Percentiles rank a stretch among this genome's conserved stretches.
Evolutionary conservation across 108 stramenopile genomes (phyloP).

Genomic region (Cylindrotheca closterium): DNA sequence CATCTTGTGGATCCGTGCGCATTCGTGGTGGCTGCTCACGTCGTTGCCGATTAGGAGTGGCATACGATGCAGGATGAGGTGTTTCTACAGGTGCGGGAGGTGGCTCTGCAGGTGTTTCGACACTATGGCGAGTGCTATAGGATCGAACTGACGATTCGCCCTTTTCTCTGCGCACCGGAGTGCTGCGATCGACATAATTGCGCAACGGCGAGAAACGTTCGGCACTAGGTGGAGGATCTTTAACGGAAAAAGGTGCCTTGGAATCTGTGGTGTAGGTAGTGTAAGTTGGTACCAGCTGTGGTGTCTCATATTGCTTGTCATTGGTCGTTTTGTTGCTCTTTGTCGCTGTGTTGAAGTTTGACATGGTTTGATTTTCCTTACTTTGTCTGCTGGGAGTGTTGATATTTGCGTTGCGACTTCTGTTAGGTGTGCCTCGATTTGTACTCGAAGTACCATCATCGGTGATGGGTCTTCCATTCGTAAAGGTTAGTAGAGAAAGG

Average conservation of each 20-base stretch:
- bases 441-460: background rate
- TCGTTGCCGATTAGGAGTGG: constrained; percentile 17
- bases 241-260: background rate
- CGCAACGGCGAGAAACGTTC: constrained; percentile 12
- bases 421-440: no score
- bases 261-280: background rate
- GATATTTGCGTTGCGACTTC: no score
- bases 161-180: background rate
- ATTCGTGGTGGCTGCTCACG: background rate
- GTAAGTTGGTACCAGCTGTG: background rate
- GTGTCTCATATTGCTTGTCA: background rate
- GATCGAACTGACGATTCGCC: background rate
- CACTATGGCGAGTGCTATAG: background rate
- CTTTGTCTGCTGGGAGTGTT: no score
- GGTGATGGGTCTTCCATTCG: background rate
- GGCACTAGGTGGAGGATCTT: constrained; percentile 9
- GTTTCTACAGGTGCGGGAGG: constrained; percentile 25
- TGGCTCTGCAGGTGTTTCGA: constrained; percentile 16
- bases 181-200: constrained; percentile 7
- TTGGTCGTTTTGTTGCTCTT: background rate
- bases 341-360: no score
- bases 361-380: no score
- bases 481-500: background rate
- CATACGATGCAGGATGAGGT: constrained; percentile 1
- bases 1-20: background rate